Base-by-base conservation (phyloP, 352 stramenopile genomes). In the Elongisporangium undulatum region DNA sequence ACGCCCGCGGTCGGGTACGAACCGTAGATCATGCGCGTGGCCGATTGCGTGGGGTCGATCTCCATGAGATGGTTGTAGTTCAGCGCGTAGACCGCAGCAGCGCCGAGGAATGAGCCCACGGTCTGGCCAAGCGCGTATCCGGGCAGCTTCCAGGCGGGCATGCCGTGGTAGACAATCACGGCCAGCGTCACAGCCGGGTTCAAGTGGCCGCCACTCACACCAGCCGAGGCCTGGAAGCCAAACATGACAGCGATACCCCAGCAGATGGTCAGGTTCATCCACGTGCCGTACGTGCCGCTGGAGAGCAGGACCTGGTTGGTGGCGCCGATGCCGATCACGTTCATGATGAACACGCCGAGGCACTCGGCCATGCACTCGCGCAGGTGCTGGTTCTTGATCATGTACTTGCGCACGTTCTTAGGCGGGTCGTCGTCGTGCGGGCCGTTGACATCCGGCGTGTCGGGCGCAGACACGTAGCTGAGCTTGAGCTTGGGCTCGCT, bases 191-290 rank as follows among this genome's bases (percentile, higher is more conserved):
- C 51, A n/a, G 57, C 51, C 4, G 66, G 61, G 53, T 72, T 80
- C 41, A 80, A 39, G 61, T 80, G 69, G 3, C 58, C 69, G 13
- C 69, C 69, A 20, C 65, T 75, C n/a, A 74, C 66, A 10, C 66
- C 64, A 15, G 66, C 60, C 9, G 55, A 63, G 22, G 66, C 49
- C 49, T 72, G 63, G 59, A 77, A 63, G 16, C 66, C 69, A 29
- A 80, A 66, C 59, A 80, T 72, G 55, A 80, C 72, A 24, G 66
- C 66, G 22, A 80, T 59, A 0, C 72, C 69, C 69, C 72, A 80
- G 45, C 59, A 75, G n/a, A 80, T 57, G 4, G 66, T 72, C 45
- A 79, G 73, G 57, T 74, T 63, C 51, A 63, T 65, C 58, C 69
- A 81, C 59, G 68, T 64, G 34, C 67, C 69, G 55, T 75, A 69